A percentile compares a stretch with the other conserved stretches of the same genome.
phyloP scores from a whole-genome alignment of 192 early-diverging fungal genomes.

The Funneliformis mosseae region DNA sequence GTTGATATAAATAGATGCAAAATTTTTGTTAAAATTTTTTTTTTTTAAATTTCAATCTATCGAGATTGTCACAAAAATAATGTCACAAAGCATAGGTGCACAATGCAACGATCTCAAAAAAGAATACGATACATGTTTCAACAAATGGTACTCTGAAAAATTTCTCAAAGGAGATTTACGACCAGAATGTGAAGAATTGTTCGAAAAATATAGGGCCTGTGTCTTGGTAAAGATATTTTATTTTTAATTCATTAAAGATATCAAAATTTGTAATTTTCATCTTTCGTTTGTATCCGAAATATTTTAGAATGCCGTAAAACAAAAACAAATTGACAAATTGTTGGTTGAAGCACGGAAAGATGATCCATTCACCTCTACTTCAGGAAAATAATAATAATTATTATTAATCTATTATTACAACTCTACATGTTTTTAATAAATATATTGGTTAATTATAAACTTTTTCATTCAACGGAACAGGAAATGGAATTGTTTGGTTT shows the following conservation, averaged over 20 bases:
- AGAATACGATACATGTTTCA: constrained; percentile 91
- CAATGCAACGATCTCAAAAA: constrained; percentile 81
- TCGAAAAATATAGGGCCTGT: constrained; percentile 82
- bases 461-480: constrained; percentile 34
- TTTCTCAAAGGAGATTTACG: constrained; percentile 84
- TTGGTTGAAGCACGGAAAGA: constrained; percentile 83
- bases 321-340: constrained; percentile 84
- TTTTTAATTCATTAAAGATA: background rate
- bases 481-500: constrained; percentile 38
- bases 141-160: constrained; percentile 94
- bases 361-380: constrained; percentile 49
- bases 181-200: constrained; percentile 81
- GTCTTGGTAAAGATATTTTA: constrained; percentile 61
- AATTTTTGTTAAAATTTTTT: no score
- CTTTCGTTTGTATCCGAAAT: background rate
- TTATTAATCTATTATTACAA: no score
- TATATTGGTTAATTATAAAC: no score
- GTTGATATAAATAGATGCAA: no score
- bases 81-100: constrained; percentile 65
- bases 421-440: no score
- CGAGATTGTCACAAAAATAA: constrained; percentile 16
- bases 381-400: background rate
- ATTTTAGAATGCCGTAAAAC: constrained; percentile 67
- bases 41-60: no score
- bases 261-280: background rate